Evolutionary conservation across 2,329 filamentous ascomycete genomes (phyloP).

Genomic region (Pseudogymnoascus sp.): DNA sequence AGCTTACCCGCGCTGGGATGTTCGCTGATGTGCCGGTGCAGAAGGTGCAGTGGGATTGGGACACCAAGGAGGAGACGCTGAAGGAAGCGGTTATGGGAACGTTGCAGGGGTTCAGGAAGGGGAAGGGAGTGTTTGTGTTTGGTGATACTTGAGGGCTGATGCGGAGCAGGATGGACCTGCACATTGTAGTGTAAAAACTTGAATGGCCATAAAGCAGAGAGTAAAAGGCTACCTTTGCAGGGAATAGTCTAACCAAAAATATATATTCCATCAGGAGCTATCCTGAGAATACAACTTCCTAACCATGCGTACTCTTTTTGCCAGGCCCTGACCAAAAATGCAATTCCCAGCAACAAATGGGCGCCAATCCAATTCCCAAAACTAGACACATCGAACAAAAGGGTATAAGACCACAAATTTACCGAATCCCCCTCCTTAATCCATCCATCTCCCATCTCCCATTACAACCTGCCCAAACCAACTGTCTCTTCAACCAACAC

Average conservation of each 20-base stretch:
- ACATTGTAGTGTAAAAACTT: constrained; percentile 9
- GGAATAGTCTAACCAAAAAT: background rate
- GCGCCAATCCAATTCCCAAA: constrained; percentile 9
- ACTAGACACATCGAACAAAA: constrained; percentile 10
- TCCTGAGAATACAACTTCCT: background rate
- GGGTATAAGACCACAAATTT: constrained; percentile 8
- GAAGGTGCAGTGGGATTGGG: constrained; percentile 74
- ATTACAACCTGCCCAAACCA: background rate
- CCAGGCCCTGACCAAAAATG: background rate
- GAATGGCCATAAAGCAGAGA: background rate
- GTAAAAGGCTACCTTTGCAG: constrained; percentile 2
- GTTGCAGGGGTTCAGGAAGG: constrained; percentile 72
- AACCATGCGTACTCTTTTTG: background rate
- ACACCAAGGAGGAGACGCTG: constrained; percentile 64
- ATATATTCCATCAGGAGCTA: background rate
- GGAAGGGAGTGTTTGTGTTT: constrained; percentile 88
- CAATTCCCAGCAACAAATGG: constrained; percentile 1
- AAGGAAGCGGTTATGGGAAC: constrained; percentile 73
- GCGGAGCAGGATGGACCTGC: constrained; percentile 17
- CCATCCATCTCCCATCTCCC: background rate
- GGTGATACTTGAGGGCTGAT: constrained; percentile 36
- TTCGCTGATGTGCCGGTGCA: constrained; percentile 82
- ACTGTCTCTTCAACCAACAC: background rate
- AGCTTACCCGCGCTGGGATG: constrained; percentile 64
- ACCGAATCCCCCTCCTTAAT: background rate